phyloP scores from a whole-genome alignment of 306 rosid genomes.

The Datisca glomerata region DNA sequence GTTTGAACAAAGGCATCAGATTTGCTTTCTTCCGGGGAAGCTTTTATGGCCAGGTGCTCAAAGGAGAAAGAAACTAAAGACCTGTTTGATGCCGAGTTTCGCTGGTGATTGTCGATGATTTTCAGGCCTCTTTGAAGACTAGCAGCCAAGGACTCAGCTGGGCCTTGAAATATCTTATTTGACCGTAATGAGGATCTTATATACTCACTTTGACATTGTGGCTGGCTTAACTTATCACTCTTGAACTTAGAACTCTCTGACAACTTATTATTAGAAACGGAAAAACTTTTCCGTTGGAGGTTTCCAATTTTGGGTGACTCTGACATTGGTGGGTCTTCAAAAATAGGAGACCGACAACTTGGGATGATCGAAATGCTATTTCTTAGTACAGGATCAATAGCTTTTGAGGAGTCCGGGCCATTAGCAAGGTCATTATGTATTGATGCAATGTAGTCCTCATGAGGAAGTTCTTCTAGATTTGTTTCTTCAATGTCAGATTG shows the following conservation, averaged over 20 bases:
- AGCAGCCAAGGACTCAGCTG: conserved; percentile 79
- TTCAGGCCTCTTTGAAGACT: conserved; percentile 93
- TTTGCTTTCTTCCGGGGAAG: conserved; percentile 41
- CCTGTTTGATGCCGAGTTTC: conserved; percentile 51
- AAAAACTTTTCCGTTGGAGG: conserved; percentile 46
- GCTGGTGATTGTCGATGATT: conserved; percentile 79
- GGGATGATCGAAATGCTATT: conserved; percentile 60
- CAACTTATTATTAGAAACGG: conserved; percentile 36
- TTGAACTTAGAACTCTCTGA: conserved; percentile 36
- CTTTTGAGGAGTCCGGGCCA: conserved; percentile 22
- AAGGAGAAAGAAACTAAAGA: conserved; percentile 79
- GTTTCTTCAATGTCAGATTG: conserved; percentile 43
- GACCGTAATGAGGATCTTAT: conserved; percentile 44
- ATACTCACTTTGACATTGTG: conserved; percentile 34
- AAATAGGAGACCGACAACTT: conserved; percentile 33
- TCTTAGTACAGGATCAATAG: conserved; percentile 32
- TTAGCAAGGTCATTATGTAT: conserved; percentile 18
- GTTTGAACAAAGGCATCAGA: conserved; percentile 23
- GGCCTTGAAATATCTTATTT: conserved; percentile 54
- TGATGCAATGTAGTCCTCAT: conserved; percentile 23
- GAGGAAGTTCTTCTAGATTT: conserved; percentile 19
- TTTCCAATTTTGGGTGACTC: conserved; percentile 91
- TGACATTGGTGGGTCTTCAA: conserved; percentile 63
- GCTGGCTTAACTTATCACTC: conserved; percentile 37
- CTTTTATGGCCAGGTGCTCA: conserved; percentile 47